phyloP scores from a whole-genome alignment of 2,329 filamentous ascomycete genomes.

The Septoria petroselini region DNA sequence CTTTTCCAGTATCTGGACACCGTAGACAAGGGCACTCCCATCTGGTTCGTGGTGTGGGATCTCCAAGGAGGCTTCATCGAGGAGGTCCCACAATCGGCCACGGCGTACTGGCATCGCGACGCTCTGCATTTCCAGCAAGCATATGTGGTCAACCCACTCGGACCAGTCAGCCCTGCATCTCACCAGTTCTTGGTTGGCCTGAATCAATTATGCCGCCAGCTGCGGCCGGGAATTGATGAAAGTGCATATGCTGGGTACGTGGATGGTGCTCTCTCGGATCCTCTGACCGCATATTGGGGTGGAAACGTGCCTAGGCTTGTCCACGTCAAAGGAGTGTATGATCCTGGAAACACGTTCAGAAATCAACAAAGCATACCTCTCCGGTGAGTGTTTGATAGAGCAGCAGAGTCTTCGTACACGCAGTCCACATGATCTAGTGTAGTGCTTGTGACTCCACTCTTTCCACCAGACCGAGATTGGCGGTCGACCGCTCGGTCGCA shows the following conservation, averaged over 20 bases:
- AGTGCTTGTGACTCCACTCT: too few species aligned
- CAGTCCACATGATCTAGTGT: too few species aligned
- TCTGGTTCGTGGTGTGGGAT: conserved; percentile 27
- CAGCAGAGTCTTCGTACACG: background rate
- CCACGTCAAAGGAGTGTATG: conserved; percentile 35
- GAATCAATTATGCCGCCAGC: conserved; percentile 15
- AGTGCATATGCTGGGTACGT: conserved; percentile 27
- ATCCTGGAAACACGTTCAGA: conserved; percentile 33
- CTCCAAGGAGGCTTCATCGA: conserved; percentile 22
- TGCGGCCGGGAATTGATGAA: conserved; percentile 19
- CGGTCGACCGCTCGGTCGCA: too few species aligned
- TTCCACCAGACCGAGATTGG: too few species aligned
- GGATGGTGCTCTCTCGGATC: conserved; percentile 34
- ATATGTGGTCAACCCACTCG: conserved; percentile 19
- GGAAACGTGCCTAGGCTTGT: conserved; percentile 34
- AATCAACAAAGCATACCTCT: conserved; percentile 26
- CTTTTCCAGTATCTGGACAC: conserved; percentile 27
- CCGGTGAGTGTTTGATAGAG: conserved; percentile 1
- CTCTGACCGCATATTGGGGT: conserved; percentile 34
- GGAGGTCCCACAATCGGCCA: conserved; percentile 22
- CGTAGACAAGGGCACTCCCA: conserved; percentile 14
- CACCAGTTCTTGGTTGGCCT: conserved; percentile 20
- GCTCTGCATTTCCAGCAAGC: conserved; percentile 24
- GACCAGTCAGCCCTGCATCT: conserved; percentile 8
- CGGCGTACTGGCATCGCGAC: conserved; percentile 27